Conservation (phyloP, 768 basidiomycete genomes). For the Leucocoprinus birnbaumii region DNA sequence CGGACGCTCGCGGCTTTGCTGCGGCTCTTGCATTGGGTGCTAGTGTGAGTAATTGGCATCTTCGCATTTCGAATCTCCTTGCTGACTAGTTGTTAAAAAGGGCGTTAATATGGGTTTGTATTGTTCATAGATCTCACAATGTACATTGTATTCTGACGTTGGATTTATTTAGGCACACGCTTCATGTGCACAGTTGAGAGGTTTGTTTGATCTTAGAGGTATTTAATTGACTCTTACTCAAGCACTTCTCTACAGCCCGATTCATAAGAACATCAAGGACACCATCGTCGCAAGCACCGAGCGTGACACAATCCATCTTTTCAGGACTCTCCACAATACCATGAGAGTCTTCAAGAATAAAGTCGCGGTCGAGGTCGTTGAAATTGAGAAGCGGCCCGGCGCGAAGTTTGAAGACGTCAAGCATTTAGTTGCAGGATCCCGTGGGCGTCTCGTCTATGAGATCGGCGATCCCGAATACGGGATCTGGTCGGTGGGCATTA, state of each 20-base stretch:
- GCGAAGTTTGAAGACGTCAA: conserved; percentile 85
- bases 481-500: conserved; percentile 75
- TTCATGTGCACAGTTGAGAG: conserved; percentile 93
- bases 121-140: neutral
- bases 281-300: conserved; percentile 84
- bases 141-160: conserved; percentile 20
- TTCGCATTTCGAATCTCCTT: neutral
- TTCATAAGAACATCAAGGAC: conserved; percentile 88
- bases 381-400: conserved; percentile 73
- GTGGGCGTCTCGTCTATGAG: conserved; percentile 77
- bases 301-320: conserved; percentile 84
- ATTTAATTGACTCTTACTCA: conserved; percentile 67
- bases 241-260: conserved; percentile 48
- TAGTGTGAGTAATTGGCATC: conserved; percentile 44
- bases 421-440: conserved; percentile 69
- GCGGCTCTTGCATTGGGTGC: conserved; percentile 82
- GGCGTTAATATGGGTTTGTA: conserved; percentile 79
- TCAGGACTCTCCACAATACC: conserved; percentile 82
- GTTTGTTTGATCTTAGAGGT: conserved; percentile 28
- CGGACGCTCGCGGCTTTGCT: conserved; percentile 80
- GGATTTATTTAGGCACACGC: conserved; percentile 56
- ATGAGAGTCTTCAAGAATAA: conserved; percentile 87
- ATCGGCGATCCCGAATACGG: conserved; percentile 84
- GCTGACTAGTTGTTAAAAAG: conserved; percentile 30
- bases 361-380: conserved; percentile 81